Conservation (phyloP, 2,329 filamentous ascomycete species). For the Penicillium fuscoglaucum region DNA sequence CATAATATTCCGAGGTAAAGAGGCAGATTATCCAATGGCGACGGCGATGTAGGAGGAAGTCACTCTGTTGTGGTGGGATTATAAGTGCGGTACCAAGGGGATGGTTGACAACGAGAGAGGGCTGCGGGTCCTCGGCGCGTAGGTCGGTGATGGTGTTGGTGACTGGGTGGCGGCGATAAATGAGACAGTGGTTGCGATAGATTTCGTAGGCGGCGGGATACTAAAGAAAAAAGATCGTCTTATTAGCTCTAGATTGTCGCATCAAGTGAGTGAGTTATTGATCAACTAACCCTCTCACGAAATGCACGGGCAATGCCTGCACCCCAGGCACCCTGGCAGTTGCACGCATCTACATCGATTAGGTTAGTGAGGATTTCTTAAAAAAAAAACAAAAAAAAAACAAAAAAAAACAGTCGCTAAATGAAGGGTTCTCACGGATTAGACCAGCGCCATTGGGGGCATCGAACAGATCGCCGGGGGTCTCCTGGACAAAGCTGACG, state of each 20-base stretch:
- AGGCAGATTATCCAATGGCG: constrained; percentile 60
- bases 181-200: constrained; percentile 52
- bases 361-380: not conserved
- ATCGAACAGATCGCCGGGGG: constrained; percentile 53
- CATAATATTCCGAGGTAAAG: constrained; percentile 56
- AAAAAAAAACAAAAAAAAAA: not conserved
- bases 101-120: constrained; percentile 17
- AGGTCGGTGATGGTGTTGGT: constrained; percentile 11
- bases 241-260: not conserved
- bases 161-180: constrained; percentile 3
- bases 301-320: constrained; percentile 59
- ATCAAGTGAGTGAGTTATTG: constrained; percentile 27
- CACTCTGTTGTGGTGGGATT: constrained; percentile 51
- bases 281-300: constrained; percentile 25
- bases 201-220: constrained; percentile 54
- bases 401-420: not conserved
- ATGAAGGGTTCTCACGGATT: constrained; percentile 44
- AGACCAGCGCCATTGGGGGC: constrained; percentile 53
- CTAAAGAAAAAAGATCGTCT: constrained; percentile 21
- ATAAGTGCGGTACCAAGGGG: constrained; percentile 53
- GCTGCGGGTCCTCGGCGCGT: not conserved
- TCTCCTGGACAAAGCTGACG: constrained; percentile 28
- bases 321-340: constrained; percentile 59
- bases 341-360: constrained; percentile 54
- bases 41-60: constrained; percentile 27